Conservation (phyloP, 179 eudicot species). For the Spergularia azorica region DNA sequence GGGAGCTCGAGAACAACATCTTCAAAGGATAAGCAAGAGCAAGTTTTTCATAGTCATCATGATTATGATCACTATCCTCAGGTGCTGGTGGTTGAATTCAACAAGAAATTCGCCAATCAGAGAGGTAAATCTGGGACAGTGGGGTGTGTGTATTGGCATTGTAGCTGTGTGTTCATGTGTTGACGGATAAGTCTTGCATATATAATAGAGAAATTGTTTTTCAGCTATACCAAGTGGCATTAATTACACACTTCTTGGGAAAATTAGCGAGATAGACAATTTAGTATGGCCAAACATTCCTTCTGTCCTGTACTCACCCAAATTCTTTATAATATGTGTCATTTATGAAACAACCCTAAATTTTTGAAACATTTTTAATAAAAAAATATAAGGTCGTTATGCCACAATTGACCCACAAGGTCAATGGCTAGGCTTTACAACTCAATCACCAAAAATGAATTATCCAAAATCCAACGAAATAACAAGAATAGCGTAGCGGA, state of each 20-base stretch:
- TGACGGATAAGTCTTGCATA: constrained; percentile 49
- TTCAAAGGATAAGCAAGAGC: constrained; percentile 45
- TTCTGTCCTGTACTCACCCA: not conserved
- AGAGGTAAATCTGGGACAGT: constrained; percentile 45
- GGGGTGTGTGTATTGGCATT: constrained; percentile 50
- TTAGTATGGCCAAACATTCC: not conserved
- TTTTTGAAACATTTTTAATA: too few relatives aligned
- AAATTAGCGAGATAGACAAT: not conserved
- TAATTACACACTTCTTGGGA: constrained; percentile 1
- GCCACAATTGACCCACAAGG: too few relatives aligned
- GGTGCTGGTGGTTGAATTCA: constrained; percentile 43
- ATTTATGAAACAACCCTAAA: too few relatives aligned
- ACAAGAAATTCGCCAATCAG: constrained; percentile 50
- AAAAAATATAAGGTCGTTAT: too few relatives aligned
- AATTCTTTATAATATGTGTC: not conserved
- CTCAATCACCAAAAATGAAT: too few relatives aligned
- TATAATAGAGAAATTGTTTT: constrained; percentile 30
- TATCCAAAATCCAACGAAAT: too few relatives aligned
- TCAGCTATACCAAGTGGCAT: constrained; percentile 23
- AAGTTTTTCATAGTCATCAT: constrained; percentile 47
- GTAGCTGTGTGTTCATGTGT: constrained; percentile 36
- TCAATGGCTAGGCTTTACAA: too few relatives aligned
- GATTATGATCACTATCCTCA: constrained; percentile 31
- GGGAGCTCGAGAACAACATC: constrained; percentile 56
- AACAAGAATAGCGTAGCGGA: too few relatives aligned